phyloP scores from a whole-genome alignment of 2,329 filamentous ascomycete genomes.

The Arthrinium puccinioides region DNA sequence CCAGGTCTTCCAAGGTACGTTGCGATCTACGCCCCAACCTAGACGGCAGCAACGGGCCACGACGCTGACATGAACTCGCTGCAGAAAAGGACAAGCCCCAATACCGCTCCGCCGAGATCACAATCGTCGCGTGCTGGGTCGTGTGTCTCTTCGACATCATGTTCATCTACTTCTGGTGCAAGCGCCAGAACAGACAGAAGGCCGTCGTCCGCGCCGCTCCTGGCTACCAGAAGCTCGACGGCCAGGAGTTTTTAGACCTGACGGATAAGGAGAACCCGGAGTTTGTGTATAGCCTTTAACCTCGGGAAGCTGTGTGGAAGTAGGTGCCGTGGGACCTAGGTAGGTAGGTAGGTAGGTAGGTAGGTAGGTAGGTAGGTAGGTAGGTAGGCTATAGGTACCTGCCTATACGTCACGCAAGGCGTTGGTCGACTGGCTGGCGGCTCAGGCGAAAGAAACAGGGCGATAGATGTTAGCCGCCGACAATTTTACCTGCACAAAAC shows the following conservation, averaged over 20 bases:
- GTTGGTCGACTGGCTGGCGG: no score
- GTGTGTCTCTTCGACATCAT: constrained; percentile 44
- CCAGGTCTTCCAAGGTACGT: constrained; percentile 10
- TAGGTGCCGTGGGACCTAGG: no score
- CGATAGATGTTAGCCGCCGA: no score
- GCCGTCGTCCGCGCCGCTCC: constrained; percentile 40
- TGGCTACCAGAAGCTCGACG: constrained; percentile 53
- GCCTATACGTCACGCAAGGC: no score
- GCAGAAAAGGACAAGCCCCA: constrained; percentile 46
- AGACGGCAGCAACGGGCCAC: no score
- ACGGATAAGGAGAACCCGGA: constrained; percentile 60
- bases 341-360: background rate
- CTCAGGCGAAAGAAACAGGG: no score
- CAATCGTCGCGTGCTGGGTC: constrained; percentile 52
- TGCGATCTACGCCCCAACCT: background rate
- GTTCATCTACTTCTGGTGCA: constrained; percentile 59
- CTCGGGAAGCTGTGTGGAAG: no score
- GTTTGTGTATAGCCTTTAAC: constrained; percentile 52
- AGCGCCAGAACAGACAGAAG: constrained; percentile 52
- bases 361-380: background rate
- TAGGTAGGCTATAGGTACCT: background rate
- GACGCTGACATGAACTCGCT: no score
- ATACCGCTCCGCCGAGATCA: constrained; percentile 58
- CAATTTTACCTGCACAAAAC: no score
- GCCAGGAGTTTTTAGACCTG: constrained; percentile 61